Base-by-base conservation (phyloP, 805 yeast genomes). In the Tetrapisispora taiwanensis region DNA sequence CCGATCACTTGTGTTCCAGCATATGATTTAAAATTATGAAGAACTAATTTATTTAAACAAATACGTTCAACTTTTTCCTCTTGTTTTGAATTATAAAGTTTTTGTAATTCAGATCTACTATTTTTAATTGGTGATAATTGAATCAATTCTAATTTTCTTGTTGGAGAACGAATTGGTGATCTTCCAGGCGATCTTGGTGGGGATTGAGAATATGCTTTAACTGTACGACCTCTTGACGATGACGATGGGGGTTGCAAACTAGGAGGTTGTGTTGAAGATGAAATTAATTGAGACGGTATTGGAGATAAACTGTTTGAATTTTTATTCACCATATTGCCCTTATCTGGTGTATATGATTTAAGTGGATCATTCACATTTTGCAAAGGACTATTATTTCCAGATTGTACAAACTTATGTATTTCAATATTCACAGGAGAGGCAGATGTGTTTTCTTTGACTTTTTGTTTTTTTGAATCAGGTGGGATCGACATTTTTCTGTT, bases 1-100 rank as follows among this genome's bases (percentile, higher is more conserved):
- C 99, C 99, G 41, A 92, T 84, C 7, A 77, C 76, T 65, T 92
- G 97, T 15, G 73, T 68, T 0, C 98, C 98, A 1, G 97, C 97
- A 60, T 92, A 92, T 0, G 97, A 88, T 60, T 92, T 92, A 74
- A 92, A 92, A 60, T 92, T 84, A 1, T 81, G 79, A 35, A 94
- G 70, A 1, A 81, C 82, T 24, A 92, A 64, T 52, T 78, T 77
- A 37, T 79, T 69, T 37, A 92, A 89, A 7, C 86, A 92, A 22
- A 92, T 63, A 39, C 98, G 69, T 26, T 50, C 54, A 12, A 41
- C 53, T 43, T 22, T 79, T 73, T 52, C 66, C 71, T 51, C 38
- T 36, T 46, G 45, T 52, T 60, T 44, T 42, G 46, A 37, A 46
- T 55, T 59, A 43, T 55, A 57, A 15, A 55, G 45, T 46, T 43